Evolutionary conservation across 805 yeast species (phyloP), one percentile per base, ranked within the genome.

Genomic region (Candida nitratophila): DNA sequence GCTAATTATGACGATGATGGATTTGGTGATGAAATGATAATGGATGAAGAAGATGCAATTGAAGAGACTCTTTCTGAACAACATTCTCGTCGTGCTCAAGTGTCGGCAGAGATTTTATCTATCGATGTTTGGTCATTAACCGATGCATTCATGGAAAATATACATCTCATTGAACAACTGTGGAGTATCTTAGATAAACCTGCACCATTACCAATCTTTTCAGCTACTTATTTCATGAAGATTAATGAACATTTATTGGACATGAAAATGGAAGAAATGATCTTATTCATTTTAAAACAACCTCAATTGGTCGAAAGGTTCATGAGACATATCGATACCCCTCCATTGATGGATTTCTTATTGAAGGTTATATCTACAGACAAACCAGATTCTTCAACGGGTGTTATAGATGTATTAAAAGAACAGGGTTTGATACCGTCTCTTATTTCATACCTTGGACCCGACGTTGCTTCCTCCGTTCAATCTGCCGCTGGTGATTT

Each of bases 401-500:
- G 96, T 10, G 80, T 93, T 19, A 78, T 91, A 44, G 87, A 85
- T 31, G 70, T 79, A 15, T 70, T 93, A 47, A 81, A 85, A 49
- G 74, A 73, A 38, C 96, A 91, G 59, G 64, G 73, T 27, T 69
- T 93, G 48, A 81, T 93, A 30, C 81, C 89, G 8, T 77, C 81
- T 48, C 69, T 93, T 50, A 69, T 93, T 31, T 75, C 79, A 15
- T 81, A 79, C 48, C 69, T 93, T 51, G 81, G 79, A 26, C 89
- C 95, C 1, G 74, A 75, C 8, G 69, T 76, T 34, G 70, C 82
- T 10, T 76, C 90, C 11, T 76, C 86, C 37, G 81, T 80, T 40
- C 98, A 93, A 61, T 81, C 93, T 16, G 95, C 98, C 0, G 95
- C 96, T 1, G 95, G 96, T 20, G 99, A 93, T 59, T 93, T 93